Evolutionary conservation across 179 eudicot genomes (phyloP), one percentile per base, ranked within the genome.

Genomic region (Patellifolia procumbens): DNA sequence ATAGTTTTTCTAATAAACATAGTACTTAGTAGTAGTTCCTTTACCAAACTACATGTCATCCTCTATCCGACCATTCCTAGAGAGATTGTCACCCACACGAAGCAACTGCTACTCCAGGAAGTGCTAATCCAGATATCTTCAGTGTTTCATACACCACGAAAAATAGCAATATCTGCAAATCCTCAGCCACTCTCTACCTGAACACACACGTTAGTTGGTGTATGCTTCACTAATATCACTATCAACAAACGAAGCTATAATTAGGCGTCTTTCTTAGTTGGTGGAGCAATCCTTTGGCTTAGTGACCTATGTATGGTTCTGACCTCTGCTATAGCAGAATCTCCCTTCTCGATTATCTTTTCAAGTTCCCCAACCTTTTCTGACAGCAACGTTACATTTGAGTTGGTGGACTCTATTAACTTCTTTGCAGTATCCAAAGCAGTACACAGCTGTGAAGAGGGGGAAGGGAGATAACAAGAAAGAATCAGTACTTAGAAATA

Each of bases 331-430:
- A 91, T 78, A 43, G 90, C 85, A 70, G 86, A 85, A 81, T 91
- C 91, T 15, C 90, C 89, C 59, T 84, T 85, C 70, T 86, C 82
- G 20, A 91, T 83, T 16, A 85, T 78, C 68, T 78, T 80, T 79
- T 91, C 90, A 28, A 92, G 92, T 74, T 89, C 88, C 34, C 55
- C 87, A 37, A 92, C 85, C 78, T 91, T 91, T 74, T 87, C 92
- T 31, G 86, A 79, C 70, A 92, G 86, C 73, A 68, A 51, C 56
- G 68, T 76, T 37, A 74, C 89, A 11, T 80, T 87, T 31, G 85
- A 74, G 81, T 86, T 85, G 55, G 89, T 77, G 51, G 86, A 84
- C 60, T 87, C 83, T 51, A 91, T 84, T 83, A 92, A 78, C 80
- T 85, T 89, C 79, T 84, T 85, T 42, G 93, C 91, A 69, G 87